These are phyloP conservation scores for Calonectria crousiana DNA, from an alignment of 2,329 filamentous ascomycete species.

Conservation along the genomic window DNA sequence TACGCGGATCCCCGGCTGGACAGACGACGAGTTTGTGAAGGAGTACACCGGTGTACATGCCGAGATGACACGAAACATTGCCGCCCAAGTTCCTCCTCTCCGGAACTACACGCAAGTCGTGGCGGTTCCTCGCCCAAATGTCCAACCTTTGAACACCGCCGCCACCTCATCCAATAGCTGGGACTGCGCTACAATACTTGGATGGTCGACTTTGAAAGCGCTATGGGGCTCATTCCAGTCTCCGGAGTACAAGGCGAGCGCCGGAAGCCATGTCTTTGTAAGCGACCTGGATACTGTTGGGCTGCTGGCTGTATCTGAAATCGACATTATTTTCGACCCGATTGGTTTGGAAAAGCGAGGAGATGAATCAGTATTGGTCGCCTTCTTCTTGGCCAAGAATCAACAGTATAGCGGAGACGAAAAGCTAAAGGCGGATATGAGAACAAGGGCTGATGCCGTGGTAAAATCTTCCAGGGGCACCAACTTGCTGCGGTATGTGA, in stretches of 20 bases:
- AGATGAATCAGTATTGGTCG: background rate
- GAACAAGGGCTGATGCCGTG: background rate
- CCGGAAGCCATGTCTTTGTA: background rate
- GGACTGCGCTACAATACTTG: background rate
- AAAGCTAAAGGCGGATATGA: background rate
- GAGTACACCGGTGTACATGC: background rate
- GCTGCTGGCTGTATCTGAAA: background rate
- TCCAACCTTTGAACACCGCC: background rate
- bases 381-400: background rate
- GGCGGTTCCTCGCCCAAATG: background rate
- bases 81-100: background rate
- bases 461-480: background rate
- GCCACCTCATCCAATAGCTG: background rate
- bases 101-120: background rate
- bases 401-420: background rate
- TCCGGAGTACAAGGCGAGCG: background rate
- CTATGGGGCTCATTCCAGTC: background rate
- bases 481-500: background rate
- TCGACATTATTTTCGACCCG: background rate
- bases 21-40: background rate
- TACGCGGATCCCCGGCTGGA: background rate
- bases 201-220: background rate
- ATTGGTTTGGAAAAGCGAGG: background rate
- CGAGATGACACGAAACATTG: background rate
- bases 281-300: background rate